A percentile compares a stretch with the other conserved stretches of the same genome.
Evolutionary conservation across 192 early-diverging fungal genomes (phyloP).

Genomic region (Coemansia sp.): DNA sequence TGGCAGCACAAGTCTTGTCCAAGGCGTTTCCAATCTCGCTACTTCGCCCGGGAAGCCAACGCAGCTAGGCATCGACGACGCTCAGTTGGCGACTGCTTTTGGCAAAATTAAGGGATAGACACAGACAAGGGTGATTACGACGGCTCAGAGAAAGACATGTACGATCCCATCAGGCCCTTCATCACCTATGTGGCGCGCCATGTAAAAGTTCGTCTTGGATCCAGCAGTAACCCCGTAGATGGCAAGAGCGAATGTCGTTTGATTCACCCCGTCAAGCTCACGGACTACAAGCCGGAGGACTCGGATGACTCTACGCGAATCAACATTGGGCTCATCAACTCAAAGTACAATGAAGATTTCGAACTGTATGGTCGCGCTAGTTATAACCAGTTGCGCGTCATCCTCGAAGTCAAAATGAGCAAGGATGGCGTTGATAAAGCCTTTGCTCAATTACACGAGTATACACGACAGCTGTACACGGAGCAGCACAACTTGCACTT

Average conservation of each 20-base stretch:
- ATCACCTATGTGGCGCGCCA: neutral
- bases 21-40: neutral
- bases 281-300: neutral
- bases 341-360: neutral
- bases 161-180: neutral
- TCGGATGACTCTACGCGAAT: neutral
- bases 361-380: neutral
- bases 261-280: neutral
- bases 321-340: neutral
- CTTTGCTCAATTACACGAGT: neutral
- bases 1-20: neutral
- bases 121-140: neutral
- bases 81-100: neutral
- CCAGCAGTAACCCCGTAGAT: no score
- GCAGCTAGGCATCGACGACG: neutral
- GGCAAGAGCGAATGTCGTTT: neutral
- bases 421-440: neutral
- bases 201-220: neutral
- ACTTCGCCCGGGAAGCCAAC: neutral
- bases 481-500: conserved; percentile 15
- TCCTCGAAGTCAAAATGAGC: neutral
- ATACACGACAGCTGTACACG: neutral
- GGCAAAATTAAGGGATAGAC: neutral
- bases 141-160: neutral
- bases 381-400: neutral